Percentiles rank a stretch among this genome's conserved stretches.
Evolutionary conservation across 2,329 filamentous ascomycete genomes (phyloP).

Genomic region (Talaromyces sp.): DNA sequence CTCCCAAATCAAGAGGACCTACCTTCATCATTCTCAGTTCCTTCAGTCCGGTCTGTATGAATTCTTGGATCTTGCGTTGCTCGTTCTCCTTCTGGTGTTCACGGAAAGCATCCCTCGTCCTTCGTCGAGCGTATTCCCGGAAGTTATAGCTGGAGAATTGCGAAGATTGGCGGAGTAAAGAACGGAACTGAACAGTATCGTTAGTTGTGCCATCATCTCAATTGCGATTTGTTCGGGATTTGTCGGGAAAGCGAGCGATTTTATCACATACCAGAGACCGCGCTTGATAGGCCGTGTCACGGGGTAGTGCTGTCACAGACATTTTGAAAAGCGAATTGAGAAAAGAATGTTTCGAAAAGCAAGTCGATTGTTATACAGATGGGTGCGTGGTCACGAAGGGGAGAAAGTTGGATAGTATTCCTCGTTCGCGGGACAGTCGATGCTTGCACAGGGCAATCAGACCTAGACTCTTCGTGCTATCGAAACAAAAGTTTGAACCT

Average conservation of each 20-base stretch:
- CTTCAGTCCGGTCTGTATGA: conserved; percentile 81
- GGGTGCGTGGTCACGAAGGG: background rate
- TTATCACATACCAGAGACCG: conserved; percentile 39
- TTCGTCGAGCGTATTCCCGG: conserved; percentile 88
- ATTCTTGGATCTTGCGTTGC: conserved; percentile 71
- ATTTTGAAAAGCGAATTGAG: conserved; percentile 28
- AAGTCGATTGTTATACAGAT: background rate
- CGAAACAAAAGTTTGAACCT: background rate
- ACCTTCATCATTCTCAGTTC: conserved; percentile 91
- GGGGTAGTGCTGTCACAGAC: conserved; percentile 35
- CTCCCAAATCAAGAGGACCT: conserved; percentile 23
- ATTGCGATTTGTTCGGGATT: background rate
- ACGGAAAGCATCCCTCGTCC: conserved; percentile 85
- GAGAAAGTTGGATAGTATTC: background rate
- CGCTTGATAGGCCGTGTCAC: conserved; percentile 42
- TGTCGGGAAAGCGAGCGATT: background rate
- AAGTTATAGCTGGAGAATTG: conserved; percentile 97
- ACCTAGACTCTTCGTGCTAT: background rate
- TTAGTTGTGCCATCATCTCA: background rate
- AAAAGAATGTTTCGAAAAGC: background rate
- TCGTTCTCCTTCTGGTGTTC: conserved; percentile 72
- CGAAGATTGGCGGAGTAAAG: conserved; percentile 75
- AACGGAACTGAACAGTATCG: conserved; percentile 67
- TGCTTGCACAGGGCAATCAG: background rate
- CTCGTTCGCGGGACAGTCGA: background rate